These are phyloP conservation scores for Alopecurus myosuroides DNA, from an alignment of 176 grass and related monocot genomes.

Conservation along the genomic window DNA sequence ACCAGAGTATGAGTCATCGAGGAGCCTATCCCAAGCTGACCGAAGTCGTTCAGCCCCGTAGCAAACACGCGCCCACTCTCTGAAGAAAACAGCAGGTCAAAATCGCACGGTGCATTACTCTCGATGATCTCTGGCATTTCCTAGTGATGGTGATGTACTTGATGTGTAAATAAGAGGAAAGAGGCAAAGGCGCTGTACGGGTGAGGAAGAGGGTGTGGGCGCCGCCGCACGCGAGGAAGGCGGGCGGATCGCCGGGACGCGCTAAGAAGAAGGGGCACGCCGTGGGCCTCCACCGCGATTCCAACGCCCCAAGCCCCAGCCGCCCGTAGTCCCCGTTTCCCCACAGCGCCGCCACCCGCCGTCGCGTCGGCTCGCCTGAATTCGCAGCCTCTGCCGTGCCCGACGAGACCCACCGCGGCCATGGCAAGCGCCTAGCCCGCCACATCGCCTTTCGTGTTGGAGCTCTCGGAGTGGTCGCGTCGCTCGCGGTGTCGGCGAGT, in stretches of 20 bases:
- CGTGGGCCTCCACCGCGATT: conserved; percentile 76
- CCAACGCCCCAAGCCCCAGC: conserved; percentile 67
- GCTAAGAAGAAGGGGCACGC: conserved; percentile 66
- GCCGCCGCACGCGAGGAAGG: conserved; percentile 72
- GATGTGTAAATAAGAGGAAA: background rate
- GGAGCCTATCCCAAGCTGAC: conserved; percentile 73
- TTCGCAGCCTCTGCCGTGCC: background rate
- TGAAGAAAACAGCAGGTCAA: conserved; percentile 27
- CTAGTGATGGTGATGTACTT: background rate
- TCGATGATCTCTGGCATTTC: background rate
- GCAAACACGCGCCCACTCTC: conserved; percentile 73
- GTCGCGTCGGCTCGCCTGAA: conserved; percentile 10
- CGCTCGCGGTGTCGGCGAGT: conserved; percentile 24
- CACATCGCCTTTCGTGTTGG: conserved; percentile 37
- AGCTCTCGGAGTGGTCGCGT: background rate
- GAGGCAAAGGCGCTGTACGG: conserved; percentile 5
- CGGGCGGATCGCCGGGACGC: conserved; percentile 38
- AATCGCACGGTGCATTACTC: background rate
- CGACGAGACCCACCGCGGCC: conserved; percentile 12
- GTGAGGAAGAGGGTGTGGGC: conserved; percentile 95
- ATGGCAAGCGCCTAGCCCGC: conserved; percentile 35
- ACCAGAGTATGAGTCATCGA: conserved; percentile 54
- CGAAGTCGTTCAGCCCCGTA: conserved; percentile 81
- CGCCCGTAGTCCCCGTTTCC: conserved; percentile 91
- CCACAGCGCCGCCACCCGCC: conserved; percentile 74